These are phyloP conservation scores for Taxillus chinensis DNA, from an alignment of 164 flowering plant genomes.

Conservation along the genomic window DNA sequence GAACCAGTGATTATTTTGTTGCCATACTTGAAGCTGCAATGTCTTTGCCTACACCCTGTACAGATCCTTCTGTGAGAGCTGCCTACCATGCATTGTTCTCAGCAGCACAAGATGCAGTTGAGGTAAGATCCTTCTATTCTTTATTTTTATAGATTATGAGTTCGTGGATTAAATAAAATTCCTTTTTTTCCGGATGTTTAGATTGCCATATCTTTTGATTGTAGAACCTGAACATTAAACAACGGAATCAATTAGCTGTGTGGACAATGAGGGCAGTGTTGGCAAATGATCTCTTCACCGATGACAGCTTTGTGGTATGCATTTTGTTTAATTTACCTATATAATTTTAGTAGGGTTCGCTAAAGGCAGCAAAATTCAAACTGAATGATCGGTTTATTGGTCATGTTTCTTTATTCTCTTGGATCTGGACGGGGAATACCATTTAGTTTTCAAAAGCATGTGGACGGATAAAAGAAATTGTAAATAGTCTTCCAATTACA, in stretches of 20 bases:
- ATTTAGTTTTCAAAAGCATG: constrained; percentile 80
- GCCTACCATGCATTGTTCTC: constrained; percentile 79
- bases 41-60: constrained; percentile 52
- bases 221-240: constrained; percentile 60
- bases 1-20: constrained; percentile 60
- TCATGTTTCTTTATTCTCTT: neutral
- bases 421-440: constrained; percentile 1
- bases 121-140: constrained; percentile 30
- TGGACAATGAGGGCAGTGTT: constrained; percentile 76
- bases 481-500: constrained; percentile 71
- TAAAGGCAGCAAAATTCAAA: neutral
- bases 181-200: neutral
- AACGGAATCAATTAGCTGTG: constrained; percentile 47
- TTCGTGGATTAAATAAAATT: neutral
- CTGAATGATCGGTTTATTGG: neutral
- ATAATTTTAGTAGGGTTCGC: neutral
- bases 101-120: constrained; percentile 58
- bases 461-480: constrained; percentile 52
- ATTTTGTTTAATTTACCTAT: neutral
- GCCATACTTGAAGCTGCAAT: constrained; percentile 83
- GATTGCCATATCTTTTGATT: constrained; percentile 11
- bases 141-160: neutral
- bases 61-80: constrained; percentile 60
- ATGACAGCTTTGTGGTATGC: constrained; percentile 93
- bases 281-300: constrained; percentile 82